These are phyloP conservation scores for Aristolochia contorta DNA, from an alignment of 164 flowering plant genomes.

Conservation along the genomic window DNA sequence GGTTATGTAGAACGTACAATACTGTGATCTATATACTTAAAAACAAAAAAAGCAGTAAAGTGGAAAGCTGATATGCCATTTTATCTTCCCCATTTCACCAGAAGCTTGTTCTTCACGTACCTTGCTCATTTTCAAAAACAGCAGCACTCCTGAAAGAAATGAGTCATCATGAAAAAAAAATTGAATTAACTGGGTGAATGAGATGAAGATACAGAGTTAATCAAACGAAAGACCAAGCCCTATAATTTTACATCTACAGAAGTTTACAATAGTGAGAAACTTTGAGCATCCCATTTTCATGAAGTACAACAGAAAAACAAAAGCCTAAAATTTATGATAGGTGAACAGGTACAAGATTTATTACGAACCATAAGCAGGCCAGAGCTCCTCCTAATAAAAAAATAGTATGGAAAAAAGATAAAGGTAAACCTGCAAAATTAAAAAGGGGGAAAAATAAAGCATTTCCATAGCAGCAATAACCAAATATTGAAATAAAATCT, in stretches of 20 bases:
- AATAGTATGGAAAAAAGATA: slow-evolving; percentile 40
- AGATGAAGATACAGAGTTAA: background rate
- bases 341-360: background rate
- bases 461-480: background rate
- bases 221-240: too few relatives aligned
- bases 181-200: background rate
- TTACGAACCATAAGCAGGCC: slow-evolving; percentile 68
- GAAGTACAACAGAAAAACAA: too few relatives aligned
- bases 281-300: too few relatives aligned
- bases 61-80: too few relatives aligned
- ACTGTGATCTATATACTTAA: too few relatives aligned
- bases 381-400: slow-evolving; percentile 67
- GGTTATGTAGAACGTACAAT: too few relatives aligned
- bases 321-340: too few relatives aligned
- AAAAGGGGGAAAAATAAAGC: slow-evolving; percentile 2
- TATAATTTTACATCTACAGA: too few relatives aligned
- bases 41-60: too few relatives aligned
- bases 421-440: slow-evolving; percentile 63
- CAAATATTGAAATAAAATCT: background rate
- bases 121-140: slow-evolving; percentile 67
- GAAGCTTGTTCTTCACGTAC: slow-evolving; percentile 73
- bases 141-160: slow-evolving; percentile 36
- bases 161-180: slow-evolving; percentile 5
- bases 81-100: slow-evolving; percentile 78
- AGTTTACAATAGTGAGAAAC: too few relatives aligned